phyloP scores from a whole-genome alignment of 148 eudicot genomes.

The Dianthus caryophyllus region DNA sequence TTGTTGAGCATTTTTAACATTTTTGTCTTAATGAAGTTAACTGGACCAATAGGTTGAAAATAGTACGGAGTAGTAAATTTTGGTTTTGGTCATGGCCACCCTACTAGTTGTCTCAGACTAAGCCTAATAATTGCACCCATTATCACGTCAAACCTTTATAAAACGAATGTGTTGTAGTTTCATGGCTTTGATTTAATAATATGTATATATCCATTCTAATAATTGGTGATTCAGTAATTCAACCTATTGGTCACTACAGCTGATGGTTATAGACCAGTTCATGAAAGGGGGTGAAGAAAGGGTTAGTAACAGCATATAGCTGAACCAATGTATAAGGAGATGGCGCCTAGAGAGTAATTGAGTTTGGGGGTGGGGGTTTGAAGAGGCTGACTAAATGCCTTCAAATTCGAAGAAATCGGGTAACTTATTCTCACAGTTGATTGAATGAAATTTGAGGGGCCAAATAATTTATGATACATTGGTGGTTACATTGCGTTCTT shows the following conservation, averaged over 20 bases:
- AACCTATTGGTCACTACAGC: too few relatives aligned
- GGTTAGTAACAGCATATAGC: background rate
- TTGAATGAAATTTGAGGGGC: background rate
- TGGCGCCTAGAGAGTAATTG: background rate
- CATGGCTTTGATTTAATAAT: too few relatives aligned
- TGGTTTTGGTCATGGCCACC: too few relatives aligned
- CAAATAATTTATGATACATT: background rate
- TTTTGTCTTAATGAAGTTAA: background rate
- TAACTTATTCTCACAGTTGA: background rate
- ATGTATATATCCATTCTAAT: background rate
- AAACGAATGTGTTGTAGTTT: too few relatives aligned
- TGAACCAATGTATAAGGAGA: background rate
- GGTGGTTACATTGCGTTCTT: background rate
- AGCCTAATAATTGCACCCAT: too few relatives aligned
- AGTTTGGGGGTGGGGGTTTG: background rate
- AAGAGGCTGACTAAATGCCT: background rate
- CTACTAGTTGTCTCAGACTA: too few relatives aligned
- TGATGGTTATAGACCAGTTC: too few relatives aligned
- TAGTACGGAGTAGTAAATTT: background rate
- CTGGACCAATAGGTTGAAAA: background rate
- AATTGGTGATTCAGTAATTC: background rate
- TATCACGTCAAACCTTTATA: too few relatives aligned
- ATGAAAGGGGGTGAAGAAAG: background rate
- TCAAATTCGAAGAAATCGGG: background rate
- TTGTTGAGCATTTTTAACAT: background rate